Conservation (phyloP, 1,139 yeast genomes). For the Yamadazyma sp. region DNA sequence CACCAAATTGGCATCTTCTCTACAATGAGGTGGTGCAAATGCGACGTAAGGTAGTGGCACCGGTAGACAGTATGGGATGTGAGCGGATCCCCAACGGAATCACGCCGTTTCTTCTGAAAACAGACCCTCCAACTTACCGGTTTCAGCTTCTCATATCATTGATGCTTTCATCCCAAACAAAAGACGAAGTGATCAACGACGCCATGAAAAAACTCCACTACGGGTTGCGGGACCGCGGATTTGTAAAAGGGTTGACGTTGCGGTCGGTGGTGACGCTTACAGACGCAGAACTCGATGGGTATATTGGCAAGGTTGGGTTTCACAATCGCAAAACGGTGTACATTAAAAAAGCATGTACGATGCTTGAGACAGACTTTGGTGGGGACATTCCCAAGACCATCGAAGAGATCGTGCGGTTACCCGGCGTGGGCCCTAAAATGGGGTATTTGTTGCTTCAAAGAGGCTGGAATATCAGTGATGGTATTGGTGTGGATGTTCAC, state of each 20-base stretch:
- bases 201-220: constrained; percentile 69
- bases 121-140: constrained; percentile 49
- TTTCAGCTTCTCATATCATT: constrained; percentile 76
- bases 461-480: constrained; percentile 75
- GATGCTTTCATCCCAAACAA: constrained; percentile 90
- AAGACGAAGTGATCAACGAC: constrained; percentile 77
- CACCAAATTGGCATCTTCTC: constrained; percentile 52
- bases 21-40: constrained; percentile 64
- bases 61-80: constrained; percentile 90
- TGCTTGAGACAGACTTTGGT: constrained; percentile 49
- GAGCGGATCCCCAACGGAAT: constrained; percentile 64
- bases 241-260: constrained; percentile 30
- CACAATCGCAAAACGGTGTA: constrained; percentile 76
- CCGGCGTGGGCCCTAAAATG: constrained; percentile 98
- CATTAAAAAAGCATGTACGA: constrained; percentile 60
- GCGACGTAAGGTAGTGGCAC: constrained; percentile 66
- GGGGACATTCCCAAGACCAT: constrained; percentile 74
- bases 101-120: constrained; percentile 25
- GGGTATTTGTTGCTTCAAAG: constrained; percentile 77
- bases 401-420: constrained; percentile 64
- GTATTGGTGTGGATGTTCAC: constrained; percentile 95
- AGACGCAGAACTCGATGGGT: constrained; percentile 58
- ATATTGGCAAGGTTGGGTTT: constrained; percentile 84
- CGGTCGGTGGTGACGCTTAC: constrained; percentile 42
- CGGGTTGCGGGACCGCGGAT: constrained; percentile 30